Evolutionary conservation across 768 basidiomycete species (phyloP), one percentile per base, ranked within the genome.

Genomic region (Bullera alba): DNA sequence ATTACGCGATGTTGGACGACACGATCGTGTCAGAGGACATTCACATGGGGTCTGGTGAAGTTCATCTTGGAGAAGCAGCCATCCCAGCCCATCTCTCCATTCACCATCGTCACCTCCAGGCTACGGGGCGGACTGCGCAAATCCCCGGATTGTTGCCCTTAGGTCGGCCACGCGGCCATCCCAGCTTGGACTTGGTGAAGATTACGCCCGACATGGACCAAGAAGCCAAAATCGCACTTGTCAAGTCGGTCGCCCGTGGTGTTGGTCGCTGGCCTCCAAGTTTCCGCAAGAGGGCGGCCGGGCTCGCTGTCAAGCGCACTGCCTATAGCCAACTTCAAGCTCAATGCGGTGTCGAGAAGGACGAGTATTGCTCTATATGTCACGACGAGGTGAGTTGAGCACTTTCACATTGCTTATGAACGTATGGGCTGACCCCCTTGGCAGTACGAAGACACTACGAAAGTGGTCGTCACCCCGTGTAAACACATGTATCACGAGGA

Each of bases 401-500:
- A 21, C 14, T 15, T 12, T 21, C 5, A 15, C 28, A 2, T 19
- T 42, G 7, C 25, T 17, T 16, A 17, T 36, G 25, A 4, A 19
- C 14, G n/a, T 10, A 4, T 3, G 7, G 32, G 34, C 25, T 41
- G 37, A 47, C 14, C 28, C 2, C 21, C 21, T 38, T 30, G n/a
- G 32, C 22, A 66, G 59, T 67, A 64, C 44, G 57, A 58, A 23
- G 32, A 50, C 19, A 43, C 51, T 8, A 50, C 51, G 15, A 17
- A 45, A 12, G 37, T 67, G n/a, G 46, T 58, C 0, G 29, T 64
- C 2, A 67, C 65, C 23, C 63, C 65, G 8, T 67, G 65, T 42
- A 56, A 58, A 39, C 65, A 67, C 48, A 65, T 67, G 63, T 67
- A 64, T 44, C 65, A 67, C 38, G 41, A 56, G 25, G 54, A 54